phyloP scores from a whole-genome alignment of 2,329 filamentous ascomycete species.

The Cladophialophora psammophila region DNA sequence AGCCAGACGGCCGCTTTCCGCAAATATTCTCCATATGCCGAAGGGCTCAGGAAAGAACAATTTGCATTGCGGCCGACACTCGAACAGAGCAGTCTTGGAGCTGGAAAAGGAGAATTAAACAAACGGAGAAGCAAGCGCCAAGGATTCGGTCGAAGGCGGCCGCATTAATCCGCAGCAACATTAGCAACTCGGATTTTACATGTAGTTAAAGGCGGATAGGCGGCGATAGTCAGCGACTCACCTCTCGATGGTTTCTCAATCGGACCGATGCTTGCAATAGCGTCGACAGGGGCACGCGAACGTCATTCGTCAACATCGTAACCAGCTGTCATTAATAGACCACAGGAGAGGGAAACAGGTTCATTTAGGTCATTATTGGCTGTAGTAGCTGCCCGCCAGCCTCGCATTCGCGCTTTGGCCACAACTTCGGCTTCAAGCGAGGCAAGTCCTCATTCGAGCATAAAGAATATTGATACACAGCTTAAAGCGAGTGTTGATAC shows the following conservation, averaged over 20 bases:
- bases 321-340: too few species aligned
- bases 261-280: not conserved
- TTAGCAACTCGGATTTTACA: not conserved
- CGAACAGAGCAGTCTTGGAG: not conserved
- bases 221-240: not conserved
- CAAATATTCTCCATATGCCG: not conserved
- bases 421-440: not conserved
- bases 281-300: not conserved
- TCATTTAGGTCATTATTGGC: constrained; percentile 23
- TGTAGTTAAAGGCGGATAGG: not conserved
- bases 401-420: not conserved
- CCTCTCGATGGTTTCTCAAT: not conserved
- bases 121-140: not conserved
- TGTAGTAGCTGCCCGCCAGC: not conserved
- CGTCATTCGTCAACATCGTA: not conserved
- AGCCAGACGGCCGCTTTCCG: not conserved
- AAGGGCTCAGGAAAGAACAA: not conserved
- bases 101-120: not conserved
- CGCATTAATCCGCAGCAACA: not conserved
- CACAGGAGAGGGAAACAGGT: not conserved
- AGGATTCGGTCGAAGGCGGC: not conserved
- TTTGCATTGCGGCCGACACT: not conserved
- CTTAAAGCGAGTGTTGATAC: constrained; percentile 34
- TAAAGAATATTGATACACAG: constrained; percentile 30
- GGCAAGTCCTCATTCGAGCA: not conserved